A percentile compares a stretch with the other conserved stretches of the same genome.
Conservation (phyloP, 2,329 filamentous ascomycete genomes). For the Passalora sequoiae region DNA sequence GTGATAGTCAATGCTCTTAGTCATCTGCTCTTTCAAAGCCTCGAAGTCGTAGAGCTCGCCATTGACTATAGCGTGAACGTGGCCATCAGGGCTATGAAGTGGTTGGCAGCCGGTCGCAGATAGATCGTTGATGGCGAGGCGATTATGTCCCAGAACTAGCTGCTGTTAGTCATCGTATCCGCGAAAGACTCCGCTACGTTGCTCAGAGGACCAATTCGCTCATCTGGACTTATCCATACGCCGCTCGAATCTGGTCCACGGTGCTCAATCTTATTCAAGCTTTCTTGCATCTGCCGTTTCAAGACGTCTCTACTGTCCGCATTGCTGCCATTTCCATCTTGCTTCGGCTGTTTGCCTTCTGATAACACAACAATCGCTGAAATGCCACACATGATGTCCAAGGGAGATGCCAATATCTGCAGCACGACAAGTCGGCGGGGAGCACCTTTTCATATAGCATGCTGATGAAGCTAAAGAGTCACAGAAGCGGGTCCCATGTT, state of each 20-base stretch:
- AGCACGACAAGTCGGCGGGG: background rate
- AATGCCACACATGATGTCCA: conserved; percentile 8
- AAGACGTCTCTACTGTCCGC: background rate
- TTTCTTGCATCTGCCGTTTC: background rate
- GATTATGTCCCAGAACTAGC: conserved; percentile 46
- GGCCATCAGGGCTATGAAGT: conserved; percentile 23
- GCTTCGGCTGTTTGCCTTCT: no score
- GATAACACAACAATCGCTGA: background rate
- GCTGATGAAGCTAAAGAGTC: background rate
- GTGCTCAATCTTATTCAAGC: conserved; percentile 9
- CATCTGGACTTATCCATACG: conserved; percentile 44
- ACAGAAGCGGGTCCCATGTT: background rate
- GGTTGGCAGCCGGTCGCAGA: conserved; percentile 46
- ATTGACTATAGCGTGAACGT: conserved; percentile 54
- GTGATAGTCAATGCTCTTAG: conserved; percentile 34
- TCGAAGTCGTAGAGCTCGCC: conserved; percentile 57
- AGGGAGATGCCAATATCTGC: background rate
- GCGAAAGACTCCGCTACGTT: conserved; percentile 19
- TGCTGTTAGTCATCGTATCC: background rate
- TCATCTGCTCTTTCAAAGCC: conserved; percentile 37
- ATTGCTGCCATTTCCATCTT: background rate
- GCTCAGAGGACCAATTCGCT: conserved; percentile 36
- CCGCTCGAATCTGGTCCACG: conserved; percentile 43
- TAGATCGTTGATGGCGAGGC: conserved; percentile 52
- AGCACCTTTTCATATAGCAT: background rate